These are phyloP conservation scores for Colletotrichum sp. DNA, from an alignment of 2,329 filamentous ascomycete species.

Conservation along the genomic window DNA sequence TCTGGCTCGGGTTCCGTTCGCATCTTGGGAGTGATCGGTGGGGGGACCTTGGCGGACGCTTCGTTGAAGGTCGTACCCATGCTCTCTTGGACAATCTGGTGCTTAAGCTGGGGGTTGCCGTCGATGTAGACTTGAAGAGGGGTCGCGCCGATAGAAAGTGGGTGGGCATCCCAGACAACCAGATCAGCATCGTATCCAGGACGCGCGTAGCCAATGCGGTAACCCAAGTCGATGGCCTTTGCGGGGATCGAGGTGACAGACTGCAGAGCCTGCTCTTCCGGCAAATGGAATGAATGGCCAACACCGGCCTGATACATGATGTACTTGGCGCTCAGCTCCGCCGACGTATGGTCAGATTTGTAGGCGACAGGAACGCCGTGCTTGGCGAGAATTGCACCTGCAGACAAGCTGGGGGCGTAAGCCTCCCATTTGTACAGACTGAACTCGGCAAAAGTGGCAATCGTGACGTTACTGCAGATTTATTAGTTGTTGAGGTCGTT, in stretches of 20 bases:
- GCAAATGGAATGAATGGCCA: slow-evolving; percentile 45
- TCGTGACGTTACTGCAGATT: slow-evolving; percentile 39
- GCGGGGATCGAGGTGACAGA: slow-evolving; percentile 52
- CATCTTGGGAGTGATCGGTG: slow-evolving; percentile 18
- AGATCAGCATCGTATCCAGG: slow-evolving; percentile 55
- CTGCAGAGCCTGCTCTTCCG: slow-evolving; percentile 43
- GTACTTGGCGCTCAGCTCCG: slow-evolving; percentile 43
- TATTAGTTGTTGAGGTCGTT: not conserved
- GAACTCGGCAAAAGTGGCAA: slow-evolving; percentile 47
- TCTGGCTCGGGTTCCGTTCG: slow-evolving; percentile 26
- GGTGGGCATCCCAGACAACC: slow-evolving; percentile 54
- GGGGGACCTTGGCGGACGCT: not conserved
- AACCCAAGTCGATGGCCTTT: slow-evolving; percentile 42
- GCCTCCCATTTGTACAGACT: slow-evolving; percentile 46
- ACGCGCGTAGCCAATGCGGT: slow-evolving; percentile 47
- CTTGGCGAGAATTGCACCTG: slow-evolving; percentile 42
- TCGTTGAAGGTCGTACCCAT: slow-evolving; percentile 21
- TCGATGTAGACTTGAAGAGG: slow-evolving; percentile 54
- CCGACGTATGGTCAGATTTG: slow-evolving; percentile 44
- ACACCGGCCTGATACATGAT: slow-evolving; percentile 45
- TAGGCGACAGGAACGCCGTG: slow-evolving; percentile 45
- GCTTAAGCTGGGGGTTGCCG: slow-evolving; percentile 40
- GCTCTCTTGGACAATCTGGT: slow-evolving; percentile 32
- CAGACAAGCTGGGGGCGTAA: slow-evolving; percentile 43
- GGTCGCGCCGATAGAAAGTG: slow-evolving; percentile 47